Evolutionary conservation across 306 rosid genomes (phyloP), one percentile per base, ranked within the genome.

Genomic region (Rosa persica): DNA sequence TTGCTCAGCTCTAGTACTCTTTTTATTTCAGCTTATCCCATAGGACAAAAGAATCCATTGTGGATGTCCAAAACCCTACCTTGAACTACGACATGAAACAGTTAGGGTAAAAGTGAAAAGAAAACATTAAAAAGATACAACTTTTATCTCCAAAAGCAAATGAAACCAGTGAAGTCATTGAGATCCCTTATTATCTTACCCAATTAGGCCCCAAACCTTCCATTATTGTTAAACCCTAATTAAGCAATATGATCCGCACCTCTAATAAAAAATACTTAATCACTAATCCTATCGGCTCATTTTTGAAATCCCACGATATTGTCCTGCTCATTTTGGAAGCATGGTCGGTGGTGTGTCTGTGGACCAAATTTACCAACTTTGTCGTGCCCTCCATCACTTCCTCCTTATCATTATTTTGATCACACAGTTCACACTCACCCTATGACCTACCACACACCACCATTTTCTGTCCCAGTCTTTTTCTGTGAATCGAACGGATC

Each of bases 291-390:
- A 74, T 80, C 88, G 83, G 74, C 79, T 72, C 77, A 81, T 30
- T 88, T 76, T 74, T 23, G 49, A 82, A 74, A 54, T 43, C 57
- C 67, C 43, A 52, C 76, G 51, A 42, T 3, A 8, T 22, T 42
- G 46, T 49, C 1, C 43, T 23, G 81, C 68, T 54, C 13, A 71
- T 25, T 66, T 83, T 79, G 34, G 49, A 78, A 65, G 60, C 74
- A 76, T 87, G 93, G 90, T 66, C 86, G 88, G 88, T 76, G 81
- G 78, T 40, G 34, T 76, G 44, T 76, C n/a, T 52, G 86, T 84
- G 92, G 91, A 82, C 88, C 87, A 79, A 70, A 49, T 23, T 1
- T 19, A 0, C 25, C 70, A 19, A 6, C 70, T 66, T 69, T 27
- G 81, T 77, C 90, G 70, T 71, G 83, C 49, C 72, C 46, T 78